phyloP scores from a whole-genome alignment of 2,329 filamentous ascomycete genomes.

The Fusarium humuli region DNA sequence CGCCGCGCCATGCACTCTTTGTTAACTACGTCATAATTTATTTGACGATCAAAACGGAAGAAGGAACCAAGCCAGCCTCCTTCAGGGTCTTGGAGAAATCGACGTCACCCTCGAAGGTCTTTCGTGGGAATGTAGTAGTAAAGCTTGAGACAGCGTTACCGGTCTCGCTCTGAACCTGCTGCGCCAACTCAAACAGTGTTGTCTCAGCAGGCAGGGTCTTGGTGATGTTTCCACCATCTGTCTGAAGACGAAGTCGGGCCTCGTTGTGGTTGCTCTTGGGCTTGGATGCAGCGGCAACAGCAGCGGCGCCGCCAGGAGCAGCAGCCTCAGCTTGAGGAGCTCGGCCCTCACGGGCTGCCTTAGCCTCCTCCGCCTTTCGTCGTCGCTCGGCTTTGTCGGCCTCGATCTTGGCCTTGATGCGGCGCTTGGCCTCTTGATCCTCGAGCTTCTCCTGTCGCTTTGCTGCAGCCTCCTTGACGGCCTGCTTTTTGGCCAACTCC shows the following conservation, averaged over 20 bases:
- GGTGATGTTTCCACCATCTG: constrained; percentile 76
- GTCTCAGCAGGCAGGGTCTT: constrained; percentile 92
- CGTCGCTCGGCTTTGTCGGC: constrained; percentile 92
- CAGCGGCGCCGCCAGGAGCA: constrained; percentile 60
- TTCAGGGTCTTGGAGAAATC: constrained; percentile 93
- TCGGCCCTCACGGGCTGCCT: constrained; percentile 86
- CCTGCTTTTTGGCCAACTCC: constrained; percentile 86
- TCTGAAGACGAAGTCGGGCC: constrained; percentile 84
- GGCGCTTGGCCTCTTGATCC: constrained; percentile 86
- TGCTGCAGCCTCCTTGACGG: constrained; percentile 87
- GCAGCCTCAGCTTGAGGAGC: constrained; percentile 59
- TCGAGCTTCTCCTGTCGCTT: constrained; percentile 90
- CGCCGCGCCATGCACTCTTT: constrained; percentile 40
- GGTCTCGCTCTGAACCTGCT: constrained; percentile 77
- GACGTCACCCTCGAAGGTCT: constrained; percentile 74
- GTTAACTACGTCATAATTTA: constrained; percentile 47
- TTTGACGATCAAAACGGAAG: constrained; percentile 85
- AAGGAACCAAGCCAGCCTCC: constrained; percentile 90
- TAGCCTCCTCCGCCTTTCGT: constrained; percentile 85
- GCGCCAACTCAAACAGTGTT: constrained; percentile 91
- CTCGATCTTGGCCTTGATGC: constrained; percentile 93
- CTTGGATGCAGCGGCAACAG: constrained; percentile 64
- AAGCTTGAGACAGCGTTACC: constrained; percentile 80
- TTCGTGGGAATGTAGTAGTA: constrained; percentile 86
- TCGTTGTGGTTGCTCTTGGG: constrained; percentile 80